A percentile compares a stretch with the other conserved stretches of the same genome.
phyloP scores from a whole-genome alignment of 495 filamentous ascomycete species.

The Filosporella fistucella region DNA sequence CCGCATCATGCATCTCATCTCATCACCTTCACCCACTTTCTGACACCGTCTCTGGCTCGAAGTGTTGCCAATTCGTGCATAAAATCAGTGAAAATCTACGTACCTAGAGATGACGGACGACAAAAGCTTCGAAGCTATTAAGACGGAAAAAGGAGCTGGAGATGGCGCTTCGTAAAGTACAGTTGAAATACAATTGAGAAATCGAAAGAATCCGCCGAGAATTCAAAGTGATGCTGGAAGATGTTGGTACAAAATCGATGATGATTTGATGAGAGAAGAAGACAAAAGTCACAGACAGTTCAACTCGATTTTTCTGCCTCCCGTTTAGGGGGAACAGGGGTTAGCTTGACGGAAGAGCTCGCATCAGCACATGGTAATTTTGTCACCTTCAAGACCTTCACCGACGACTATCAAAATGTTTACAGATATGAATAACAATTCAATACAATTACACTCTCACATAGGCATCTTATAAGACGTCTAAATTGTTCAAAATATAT shows the following conservation, averaged over 20 bases:
- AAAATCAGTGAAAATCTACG: too few relatives aligned
- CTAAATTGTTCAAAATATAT: background rate
- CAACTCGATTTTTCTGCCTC: constrained; percentile 7
- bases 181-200: background rate
- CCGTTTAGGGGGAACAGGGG: constrained; percentile 7
- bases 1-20: background rate
- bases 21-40: background rate
- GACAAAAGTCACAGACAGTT: background rate
- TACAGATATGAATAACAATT: too few relatives aligned
- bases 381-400: too few relatives aligned
- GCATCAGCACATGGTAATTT: too few relatives aligned
- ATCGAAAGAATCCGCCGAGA: background rate
- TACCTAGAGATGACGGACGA: too few relatives aligned
- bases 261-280: constrained; percentile 1
- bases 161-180: too few relatives aligned
- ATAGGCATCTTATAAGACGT: background rate
- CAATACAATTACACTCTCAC: too few relatives aligned
- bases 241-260: constrained; percentile 1
- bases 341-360: too few relatives aligned
- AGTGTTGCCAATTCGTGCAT: too few relatives aligned
- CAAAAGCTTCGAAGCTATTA: too few relatives aligned
- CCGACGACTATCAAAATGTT: too few relatives aligned
- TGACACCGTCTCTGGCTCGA: too few relatives aligned
- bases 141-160: background rate
- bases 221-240: background rate